phyloP scores from a whole-genome alignment of 805 yeast species.

The Cyberlindnera saturnus region DNA sequence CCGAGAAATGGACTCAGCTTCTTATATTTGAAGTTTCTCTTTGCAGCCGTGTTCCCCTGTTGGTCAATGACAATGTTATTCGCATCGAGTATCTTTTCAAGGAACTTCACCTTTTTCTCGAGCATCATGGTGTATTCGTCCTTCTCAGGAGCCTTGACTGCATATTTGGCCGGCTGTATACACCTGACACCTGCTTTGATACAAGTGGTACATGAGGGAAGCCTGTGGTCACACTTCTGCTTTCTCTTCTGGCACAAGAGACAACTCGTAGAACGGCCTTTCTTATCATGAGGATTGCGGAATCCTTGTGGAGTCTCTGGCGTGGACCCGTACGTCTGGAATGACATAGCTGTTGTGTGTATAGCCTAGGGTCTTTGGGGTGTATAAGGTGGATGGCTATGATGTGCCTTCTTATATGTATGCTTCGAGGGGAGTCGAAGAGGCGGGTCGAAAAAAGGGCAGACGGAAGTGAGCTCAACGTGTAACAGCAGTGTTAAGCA shows the following conservation, averaged over 20 bases:
- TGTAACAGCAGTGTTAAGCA: too few species aligned
- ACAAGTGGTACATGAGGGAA: slow-evolving; percentile 63
- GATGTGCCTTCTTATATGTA: too few species aligned
- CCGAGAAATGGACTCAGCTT: slow-evolving; percentile 31
- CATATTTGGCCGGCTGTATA: slow-evolving; percentile 57
- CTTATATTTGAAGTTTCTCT: slow-evolving; percentile 31
- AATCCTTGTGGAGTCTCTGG: neutral
- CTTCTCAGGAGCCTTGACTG: slow-evolving; percentile 37
- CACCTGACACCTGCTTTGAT: slow-evolving; percentile 57
- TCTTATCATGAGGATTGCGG: slow-evolving; percentile 34
- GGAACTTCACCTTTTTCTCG: slow-evolving; percentile 46
- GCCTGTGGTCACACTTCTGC: slow-evolving; percentile 60
- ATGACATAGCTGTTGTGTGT: too few species aligned
- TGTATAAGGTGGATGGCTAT: too few species aligned
- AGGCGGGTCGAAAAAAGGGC: too few species aligned
- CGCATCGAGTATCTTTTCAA: slow-evolving; percentile 42
- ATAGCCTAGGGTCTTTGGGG: too few species aligned
- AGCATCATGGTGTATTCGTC: slow-evolving; percentile 53
- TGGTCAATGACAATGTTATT: slow-evolving; percentile 22
- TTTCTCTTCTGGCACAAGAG: slow-evolving; percentile 50
- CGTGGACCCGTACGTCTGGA: too few species aligned
- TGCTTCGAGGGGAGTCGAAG: too few species aligned
- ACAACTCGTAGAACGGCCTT: slow-evolving; percentile 53
- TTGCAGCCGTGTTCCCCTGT: slow-evolving; percentile 21
- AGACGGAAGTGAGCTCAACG: too few species aligned